These are phyloP conservation scores for Podospora appendiculata DNA, from an alignment of 495 filamentous ascomycete species.

Conservation along the genomic window DNA sequence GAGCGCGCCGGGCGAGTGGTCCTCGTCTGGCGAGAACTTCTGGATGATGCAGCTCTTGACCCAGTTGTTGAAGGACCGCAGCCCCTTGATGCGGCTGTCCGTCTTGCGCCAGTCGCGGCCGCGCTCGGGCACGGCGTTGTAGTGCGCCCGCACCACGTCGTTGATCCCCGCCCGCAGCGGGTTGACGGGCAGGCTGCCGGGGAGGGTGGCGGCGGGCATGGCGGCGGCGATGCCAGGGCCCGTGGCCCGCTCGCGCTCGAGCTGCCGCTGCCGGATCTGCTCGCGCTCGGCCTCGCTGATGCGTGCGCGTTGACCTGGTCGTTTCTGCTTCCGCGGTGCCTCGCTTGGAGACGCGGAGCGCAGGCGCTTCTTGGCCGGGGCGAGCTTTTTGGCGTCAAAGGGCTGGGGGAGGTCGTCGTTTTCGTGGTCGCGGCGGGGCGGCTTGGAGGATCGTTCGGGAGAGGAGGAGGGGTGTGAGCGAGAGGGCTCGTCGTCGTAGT, in stretches of 20 bases:
- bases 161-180: conserved; percentile 51
- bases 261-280: conserved; percentile 56
- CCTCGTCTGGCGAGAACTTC: conserved; percentile 86
- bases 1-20: conserved; percentile 43
- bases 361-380: conserved; percentile 43
- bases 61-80: conserved; percentile 97
- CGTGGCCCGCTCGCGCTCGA: conserved; percentile 52
- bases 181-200: conserved; percentile 32
- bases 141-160: conserved; percentile 84
- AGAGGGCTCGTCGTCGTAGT: conserved; percentile 16
- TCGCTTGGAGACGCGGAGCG: conserved; percentile 34
- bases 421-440: background rate
- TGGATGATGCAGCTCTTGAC: conserved; percentile 94
- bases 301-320: conserved; percentile 75
- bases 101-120: conserved; percentile 93
- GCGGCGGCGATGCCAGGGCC: background rate
- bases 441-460: too few relatives aligned
- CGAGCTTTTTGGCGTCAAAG: conserved; percentile 48
- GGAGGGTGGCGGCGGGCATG: conserved; percentile 35
- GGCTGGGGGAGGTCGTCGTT: conserved; percentile 44
- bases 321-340: conserved; percentile 66
- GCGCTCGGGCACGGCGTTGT: conserved; percentile 90
- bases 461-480: too few relatives aligned
- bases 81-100: conserved; percentile 84
- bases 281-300: conserved; percentile 64